Conservation (phyloP, 352 stramenopile genomes). For the Blastocystis sp. region DNA sequence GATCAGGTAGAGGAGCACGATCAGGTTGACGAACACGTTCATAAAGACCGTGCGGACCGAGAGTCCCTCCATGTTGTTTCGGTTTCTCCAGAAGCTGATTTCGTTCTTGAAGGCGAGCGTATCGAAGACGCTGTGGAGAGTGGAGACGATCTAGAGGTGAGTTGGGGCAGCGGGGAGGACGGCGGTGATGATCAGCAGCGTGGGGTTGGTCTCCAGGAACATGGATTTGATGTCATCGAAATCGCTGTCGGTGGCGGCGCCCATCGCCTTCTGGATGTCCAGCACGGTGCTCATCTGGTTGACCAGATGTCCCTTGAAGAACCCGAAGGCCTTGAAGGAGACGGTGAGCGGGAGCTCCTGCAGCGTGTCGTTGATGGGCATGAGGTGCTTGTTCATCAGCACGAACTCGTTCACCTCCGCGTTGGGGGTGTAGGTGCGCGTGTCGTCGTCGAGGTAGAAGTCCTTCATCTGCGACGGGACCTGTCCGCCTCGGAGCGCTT, state of each 20-base stretch:
- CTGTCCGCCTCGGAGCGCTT: conserved; percentile 9
- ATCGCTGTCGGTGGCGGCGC: conserved; percentile 78
- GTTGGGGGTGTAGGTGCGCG: conserved; percentile 73
- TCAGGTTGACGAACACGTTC: conserved; percentile 89
- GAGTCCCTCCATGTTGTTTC: conserved; percentile 89
- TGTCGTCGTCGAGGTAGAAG: conserved; percentile 69
- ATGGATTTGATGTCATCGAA: conserved; percentile 85
- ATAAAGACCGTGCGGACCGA: conserved; percentile 84
- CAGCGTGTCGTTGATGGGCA: conserved; percentile 80
- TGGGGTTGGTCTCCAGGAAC: conserved; percentile 93
- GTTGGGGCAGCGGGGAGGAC: neutral
- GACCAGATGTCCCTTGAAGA: conserved; percentile 85
- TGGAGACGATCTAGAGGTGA: conserved; percentile 76
- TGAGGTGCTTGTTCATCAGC: conserved; percentile 72
- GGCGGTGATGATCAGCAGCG: conserved; percentile 82
- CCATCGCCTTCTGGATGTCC: conserved; percentile 80
- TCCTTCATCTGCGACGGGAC: conserved; percentile 57
- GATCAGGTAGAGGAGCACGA: conserved; percentile 94
- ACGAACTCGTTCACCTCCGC: conserved; percentile 73
- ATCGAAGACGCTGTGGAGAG: conserved; percentile 94
- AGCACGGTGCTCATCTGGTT: conserved; percentile 84
- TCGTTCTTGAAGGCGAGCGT: conserved; percentile 98
- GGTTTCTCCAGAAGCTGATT: conserved; percentile 93
- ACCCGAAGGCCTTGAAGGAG: conserved; percentile 74
- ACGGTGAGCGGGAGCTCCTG: conserved; percentile 74